Percentiles rank a stretch among this genome's conserved stretches.
These are phyloP conservation scores for Mucor mucedo DNA, from an alignment of 371 early-diverging fungal genomes.

Conservation along the genomic window DNA sequence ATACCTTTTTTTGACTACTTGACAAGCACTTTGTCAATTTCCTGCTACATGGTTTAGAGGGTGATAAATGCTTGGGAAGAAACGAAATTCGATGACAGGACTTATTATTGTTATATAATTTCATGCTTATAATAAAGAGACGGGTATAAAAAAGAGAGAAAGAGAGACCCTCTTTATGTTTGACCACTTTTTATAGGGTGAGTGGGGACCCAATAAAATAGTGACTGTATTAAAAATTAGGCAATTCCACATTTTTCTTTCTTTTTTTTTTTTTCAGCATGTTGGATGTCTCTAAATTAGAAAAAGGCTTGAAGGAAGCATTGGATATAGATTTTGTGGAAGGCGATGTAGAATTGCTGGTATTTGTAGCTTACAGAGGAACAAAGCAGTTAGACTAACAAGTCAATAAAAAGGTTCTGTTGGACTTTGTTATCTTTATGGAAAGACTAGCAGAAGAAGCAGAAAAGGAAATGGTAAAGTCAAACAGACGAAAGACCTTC, in stretches of 20 bases:
- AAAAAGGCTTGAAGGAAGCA: not conserved
- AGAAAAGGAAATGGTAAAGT: not conserved
- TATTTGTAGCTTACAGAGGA: not conserved
- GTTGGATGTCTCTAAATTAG: not conserved
- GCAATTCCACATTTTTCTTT: not conserved
- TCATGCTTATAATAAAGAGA: not conserved
- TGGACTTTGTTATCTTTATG: constrained; percentile 16
- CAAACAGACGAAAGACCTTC: not conserved
- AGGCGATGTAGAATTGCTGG: constrained; percentile 7
- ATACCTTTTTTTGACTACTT: constrained; percentile 1
- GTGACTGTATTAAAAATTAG: not conserved
- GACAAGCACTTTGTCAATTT: not conserved
- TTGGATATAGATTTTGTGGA: not conserved
- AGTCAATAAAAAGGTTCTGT: constrained; percentile 1
- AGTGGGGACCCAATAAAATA: not conserved
- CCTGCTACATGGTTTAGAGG: not conserved
- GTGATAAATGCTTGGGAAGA: not conserved
- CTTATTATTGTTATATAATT: not conserved
- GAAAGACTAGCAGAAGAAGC: constrained; percentile 13
- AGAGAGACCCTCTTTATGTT: not conserved
- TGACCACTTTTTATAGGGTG: not conserved
- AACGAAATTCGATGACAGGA: not conserved
- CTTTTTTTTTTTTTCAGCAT: not conserved
- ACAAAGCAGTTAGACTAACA: not conserved
- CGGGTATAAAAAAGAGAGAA: not conserved